Evolutionary conservation across 2,329 filamentous ascomycete species (phyloP), one percentile per base, ranked within the genome.

Genomic region (Venturia effusa): DNA sequence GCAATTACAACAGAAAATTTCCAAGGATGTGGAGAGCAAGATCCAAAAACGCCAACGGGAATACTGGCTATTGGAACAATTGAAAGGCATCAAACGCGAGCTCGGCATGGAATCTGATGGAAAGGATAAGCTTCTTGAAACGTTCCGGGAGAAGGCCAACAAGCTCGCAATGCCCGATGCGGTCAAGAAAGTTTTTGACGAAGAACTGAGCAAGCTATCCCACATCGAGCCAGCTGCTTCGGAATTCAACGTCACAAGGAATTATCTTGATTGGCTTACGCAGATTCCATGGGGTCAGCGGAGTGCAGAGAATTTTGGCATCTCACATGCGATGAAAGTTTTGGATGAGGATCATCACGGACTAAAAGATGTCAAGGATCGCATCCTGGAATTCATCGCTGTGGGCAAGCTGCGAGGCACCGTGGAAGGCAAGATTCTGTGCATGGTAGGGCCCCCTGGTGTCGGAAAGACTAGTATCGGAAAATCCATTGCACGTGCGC

Each of bases 401-500:
- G 94, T 99, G 5, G 94, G 94, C 41, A 99, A 99, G 78, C 85
- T 99, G 34, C 88, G 94, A 59, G 94, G 95, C 48, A 97, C 93
- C 0, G 94, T 99, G 0, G 94, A 99, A 76, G 94, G 94, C 74
- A 99, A 99, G 79, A 99, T 99, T 63, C 80, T 99, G 45, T 99
- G 94, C 77, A 93, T 99, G 72, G 95, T 99, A 64, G 94, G 94
- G 0, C 94, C 94, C 62, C 94, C 94, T 22, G 94, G 94, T 80
- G 94, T 99, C 32, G 94, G 94, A 70, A 99, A 99, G 81, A 99
- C 94, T 2, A 97, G 92, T 75, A 99, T 99, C 69, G 94, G 94
- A 73, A 99, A 99, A 76, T 97, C 92, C 0, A 97, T 99, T 70
- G 94, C 94, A 19, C 85, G 93, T 64, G 95, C 94, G 34, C 80